Conservation (phyloP, 225 moss, liverwort and hornwort species). For the Bryoerythrophyllum caledonicum region DNA sequence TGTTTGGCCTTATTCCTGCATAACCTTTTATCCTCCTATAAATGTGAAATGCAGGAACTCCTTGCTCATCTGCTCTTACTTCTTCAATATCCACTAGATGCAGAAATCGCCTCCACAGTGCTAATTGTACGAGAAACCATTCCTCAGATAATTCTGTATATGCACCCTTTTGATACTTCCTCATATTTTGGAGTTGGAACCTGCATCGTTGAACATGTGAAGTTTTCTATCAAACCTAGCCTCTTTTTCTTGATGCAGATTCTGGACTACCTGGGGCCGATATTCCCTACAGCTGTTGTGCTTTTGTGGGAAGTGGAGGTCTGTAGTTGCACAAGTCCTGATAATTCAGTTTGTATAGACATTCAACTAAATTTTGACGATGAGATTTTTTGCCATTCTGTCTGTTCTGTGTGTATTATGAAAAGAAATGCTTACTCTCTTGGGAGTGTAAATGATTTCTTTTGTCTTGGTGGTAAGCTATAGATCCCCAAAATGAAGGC, state of each 20-base stretch:
- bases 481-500: constrained; percentile 95
- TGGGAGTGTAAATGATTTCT: constrained; percentile 18
- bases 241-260: constrained; percentile 58
- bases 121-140: constrained; percentile 33
- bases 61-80: constrained; percentile 46
- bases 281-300: constrained; percentile 78
- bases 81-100: constrained; percentile 43
- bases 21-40: neutral
- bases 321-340: constrained; percentile 23
- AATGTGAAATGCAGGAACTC: constrained; percentile 43
- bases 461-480: constrained; percentile 34
- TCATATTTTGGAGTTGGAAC: neutral
- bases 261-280: constrained; percentile 75
- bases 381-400: neutral
- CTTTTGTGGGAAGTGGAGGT: constrained; percentile 98
- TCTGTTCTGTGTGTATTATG: constrained; percentile 1
- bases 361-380: neutral
- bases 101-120: constrained; percentile 32
- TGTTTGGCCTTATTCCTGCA: neutral
- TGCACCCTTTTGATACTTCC: neutral
- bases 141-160: constrained; percentile 14
- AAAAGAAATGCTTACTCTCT: neutral
- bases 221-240: constrained; percentile 7
- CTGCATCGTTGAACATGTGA: neutral
- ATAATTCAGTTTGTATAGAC: neutral